Base-by-base conservation (phyloP, 2,329 filamentous ascomycete species). In the Lasiodiplodia citricola region DNA sequence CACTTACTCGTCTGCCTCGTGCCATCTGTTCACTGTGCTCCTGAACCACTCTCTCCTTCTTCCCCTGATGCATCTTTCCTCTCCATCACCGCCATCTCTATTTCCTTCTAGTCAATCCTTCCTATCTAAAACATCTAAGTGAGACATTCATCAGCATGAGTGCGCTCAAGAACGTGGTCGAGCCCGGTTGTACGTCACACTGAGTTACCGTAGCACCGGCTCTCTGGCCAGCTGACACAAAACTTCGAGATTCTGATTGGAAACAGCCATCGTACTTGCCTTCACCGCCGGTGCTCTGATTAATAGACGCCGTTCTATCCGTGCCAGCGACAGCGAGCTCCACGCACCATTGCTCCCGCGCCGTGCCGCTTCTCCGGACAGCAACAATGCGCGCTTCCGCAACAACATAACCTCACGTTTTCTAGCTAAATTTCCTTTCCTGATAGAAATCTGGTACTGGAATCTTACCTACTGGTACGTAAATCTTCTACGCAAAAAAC, bases 381-480 rank as follows among this genome's bases (percentile, higher is more conserved):
- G 65, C 58, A 28, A 35, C 58, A 28, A 35, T 10, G 8, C 69
- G 18, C 37, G n/a, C 4, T 70, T 70, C 41, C 69, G 67, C 5
- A 35, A 37, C 37, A 71, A 71, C 60, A 31, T 69, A 10, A 38
- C 25, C 3, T 71, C 70, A 13, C 67, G 67, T 25, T 70, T 71
- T 47, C 70, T 78, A 23, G 71, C 73, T 3, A 70, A 69, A 13
- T 78, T 75, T 35, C 77, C 76, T 0, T 78, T 78, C 50, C 54
- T 78, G 3, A 37, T 78, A 10, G 77, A 78, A 66, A 78, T 79
- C 38, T 74, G 73, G 72, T 78, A 78, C 68, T 79, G 76, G 76
- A 63, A 74, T 35, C 70, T 79, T 16, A 76, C 71, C 31, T 78
- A 78, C 70, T 76, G 75, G 76, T 79, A 71, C 31, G 67, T 47